These are phyloP conservation scores for Pseudocercospora musae DNA, from an alignment of 2,329 filamentous ascomycete genomes.

Conservation along the genomic window DNA sequence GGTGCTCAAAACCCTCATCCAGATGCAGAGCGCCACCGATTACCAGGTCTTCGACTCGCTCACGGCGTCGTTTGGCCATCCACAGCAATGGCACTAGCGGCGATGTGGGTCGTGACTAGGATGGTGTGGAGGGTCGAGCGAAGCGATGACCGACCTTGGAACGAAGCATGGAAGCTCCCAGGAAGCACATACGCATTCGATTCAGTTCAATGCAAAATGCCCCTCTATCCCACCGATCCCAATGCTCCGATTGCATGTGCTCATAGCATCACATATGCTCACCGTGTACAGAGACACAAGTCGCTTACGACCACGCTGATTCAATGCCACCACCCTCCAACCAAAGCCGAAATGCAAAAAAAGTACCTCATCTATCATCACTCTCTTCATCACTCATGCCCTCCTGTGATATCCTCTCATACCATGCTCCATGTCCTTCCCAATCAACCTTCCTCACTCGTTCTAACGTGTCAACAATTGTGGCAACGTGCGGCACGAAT, in stretches of 20 bases:
- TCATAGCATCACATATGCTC: neutral
- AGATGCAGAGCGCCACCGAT: too few relatives aligned
- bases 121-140: too few relatives aligned
- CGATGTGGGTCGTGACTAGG: too few relatives aligned
- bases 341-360: neutral
- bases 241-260: neutral
- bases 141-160: neutral
- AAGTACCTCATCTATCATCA: neutral
- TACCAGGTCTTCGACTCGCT: too few relatives aligned
- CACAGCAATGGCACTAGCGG: too few relatives aligned
- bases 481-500: constrained; percentile 66
- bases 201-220: neutral
- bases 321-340: neutral
- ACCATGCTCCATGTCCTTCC: constrained; percentile 66
- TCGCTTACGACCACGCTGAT: neutral
- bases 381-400: neutral
- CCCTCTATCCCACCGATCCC: neutral
- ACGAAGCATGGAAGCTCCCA: neutral
- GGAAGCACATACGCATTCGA: neutral
- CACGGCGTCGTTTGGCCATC: too few relatives aligned
- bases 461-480: constrained; percentile 66
- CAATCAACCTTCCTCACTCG: constrained; percentile 65
- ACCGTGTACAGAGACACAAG: neutral
- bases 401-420: constrained; percentile 63
- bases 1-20: too few relatives aligned